Evolutionary conservation across 139 green algal genomes (phyloP), one percentile per base, ranked within the genome.

Genomic region (Raphidocelis subcapitata): DNA sequence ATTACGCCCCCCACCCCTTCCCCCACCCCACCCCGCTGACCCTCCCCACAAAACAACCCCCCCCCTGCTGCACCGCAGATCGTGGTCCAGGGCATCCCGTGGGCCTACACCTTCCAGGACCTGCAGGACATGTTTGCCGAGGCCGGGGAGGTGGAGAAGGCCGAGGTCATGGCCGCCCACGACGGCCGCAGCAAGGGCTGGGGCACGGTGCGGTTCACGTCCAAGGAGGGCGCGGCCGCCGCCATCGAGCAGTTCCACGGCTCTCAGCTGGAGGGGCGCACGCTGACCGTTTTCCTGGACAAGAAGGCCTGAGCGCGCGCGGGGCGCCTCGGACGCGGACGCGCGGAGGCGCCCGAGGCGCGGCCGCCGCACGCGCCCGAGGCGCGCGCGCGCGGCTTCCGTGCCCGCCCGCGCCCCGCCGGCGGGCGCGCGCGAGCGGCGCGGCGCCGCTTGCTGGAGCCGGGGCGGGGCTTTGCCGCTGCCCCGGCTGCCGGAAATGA

Each of bases 21-120:
- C n/a, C n/a, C n/a, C n/a, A n/a, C n/a, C n/a, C n/a, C n/a, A n/a
- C n/a, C n/a, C n/a, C n/a, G n/a, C n/a, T n/a, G n/a, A 49, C 41
- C 8, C 41, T 20, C 41, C 41, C 12, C 41, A 49, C 41, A 49
- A 49, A 49, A 49, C 41, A 49, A 49, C 8, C 41, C 41, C 41
- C 41, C 8, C 41, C 12, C 8, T 20, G 41, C 41, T 49, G 59
- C 29, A 36, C 15, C 62, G 49, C 83, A 97, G 92, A 77, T 98
- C 28, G 91, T 97, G 67, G 91, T 98, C 28, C 91, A 97, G 66
- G 92, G 94, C 79, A 89, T 98, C 41, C 91, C 93, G 46, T 98
- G 91, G 90, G 81, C 78, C 52, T 96, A 91, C 81, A 94, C 82
- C 20, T 88, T 84, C 78, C 71, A 88, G 51, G 87, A 97, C 74